Evolutionary conservation across 106 monocot genomes (phyloP).

Genomic region (Dioscorea alata): DNA sequence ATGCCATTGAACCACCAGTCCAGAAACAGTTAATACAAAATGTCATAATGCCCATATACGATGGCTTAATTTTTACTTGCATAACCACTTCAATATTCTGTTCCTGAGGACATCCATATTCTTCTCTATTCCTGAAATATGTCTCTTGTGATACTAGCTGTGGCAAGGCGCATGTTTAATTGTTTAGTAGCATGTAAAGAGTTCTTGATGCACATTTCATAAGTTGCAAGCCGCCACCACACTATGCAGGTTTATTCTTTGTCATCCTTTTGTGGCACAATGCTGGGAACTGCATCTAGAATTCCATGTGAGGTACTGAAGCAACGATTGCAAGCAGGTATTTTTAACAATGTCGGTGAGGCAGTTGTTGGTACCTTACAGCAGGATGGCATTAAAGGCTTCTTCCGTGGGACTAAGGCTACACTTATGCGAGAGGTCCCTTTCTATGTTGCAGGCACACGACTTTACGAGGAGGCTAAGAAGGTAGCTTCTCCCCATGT

Average conservation of each 20-base stretch:
- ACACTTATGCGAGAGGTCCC: constrained; percentile 16
- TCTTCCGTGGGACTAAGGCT: constrained; percentile 13
- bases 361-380: constrained; percentile 5
- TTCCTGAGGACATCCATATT: too few relatives aligned
- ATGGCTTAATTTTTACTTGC: too few relatives aligned
- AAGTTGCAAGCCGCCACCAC: not conserved
- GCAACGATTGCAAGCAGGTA: constrained; percentile 78
- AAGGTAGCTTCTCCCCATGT: not conserved
- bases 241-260: constrained; percentile 63
- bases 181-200: too few relatives aligned
- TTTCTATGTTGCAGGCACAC: constrained; percentile 8
- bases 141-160: too few relatives aligned
- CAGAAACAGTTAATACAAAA: too few relatives aligned
- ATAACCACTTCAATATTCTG: too few relatives aligned
- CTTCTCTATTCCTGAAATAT: too few relatives aligned
- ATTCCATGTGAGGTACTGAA: constrained; percentile 92
- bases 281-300: constrained; percentile 72
- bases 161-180: too few relatives aligned
- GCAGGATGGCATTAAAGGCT: constrained; percentile 9
- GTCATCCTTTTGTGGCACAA: constrained; percentile 56
- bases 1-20: too few relatives aligned
- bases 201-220: not conserved
- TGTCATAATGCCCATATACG: too few relatives aligned
- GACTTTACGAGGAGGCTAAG: constrained; percentile 8
- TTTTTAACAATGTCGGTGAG: constrained; percentile 19